These are phyloP conservation scores for Centella asiatica DNA, from an alignment of 129 eudicot species.

Conservation along the genomic window DNA sequence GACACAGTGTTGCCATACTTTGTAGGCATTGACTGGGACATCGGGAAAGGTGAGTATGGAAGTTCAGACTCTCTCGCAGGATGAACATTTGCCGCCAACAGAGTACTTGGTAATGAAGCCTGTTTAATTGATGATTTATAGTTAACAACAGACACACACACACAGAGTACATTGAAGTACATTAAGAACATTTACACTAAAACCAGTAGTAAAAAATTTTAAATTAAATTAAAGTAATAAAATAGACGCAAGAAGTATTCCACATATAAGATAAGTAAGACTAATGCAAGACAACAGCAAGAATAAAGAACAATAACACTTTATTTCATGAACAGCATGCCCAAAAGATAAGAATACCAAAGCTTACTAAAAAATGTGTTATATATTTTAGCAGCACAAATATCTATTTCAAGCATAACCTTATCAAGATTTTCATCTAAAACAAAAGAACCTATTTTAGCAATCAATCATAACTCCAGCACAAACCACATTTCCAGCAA, in stretches of 20 bases:
- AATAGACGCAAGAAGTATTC: not conserved
- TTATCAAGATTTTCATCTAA: too few relatives aligned
- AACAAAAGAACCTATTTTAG: too few relatives aligned
- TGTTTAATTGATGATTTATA: slow-evolving; percentile 35
- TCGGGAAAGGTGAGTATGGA: slow-evolving; percentile 68
- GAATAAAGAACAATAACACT: not conserved
- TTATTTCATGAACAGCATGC: not conserved
- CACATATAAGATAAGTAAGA: not conserved
- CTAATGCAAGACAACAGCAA: not conserved
- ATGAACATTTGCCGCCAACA: slow-evolving; percentile 61
- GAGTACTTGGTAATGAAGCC: slow-evolving; percentile 55
- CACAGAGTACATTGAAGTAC: not conserved
- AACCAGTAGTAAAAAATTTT: not conserved
- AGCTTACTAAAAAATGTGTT: too few relatives aligned
- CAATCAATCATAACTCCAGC: too few relatives aligned
- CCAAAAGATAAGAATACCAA: too few relatives aligned
- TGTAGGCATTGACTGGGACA: slow-evolving; percentile 51
- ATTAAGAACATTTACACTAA: not conserved
- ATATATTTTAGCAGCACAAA: too few relatives aligned
- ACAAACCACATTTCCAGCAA: too few relatives aligned
- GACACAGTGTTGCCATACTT: slow-evolving; percentile 58
- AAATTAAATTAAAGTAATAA: too few relatives aligned
- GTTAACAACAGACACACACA: not conserved
- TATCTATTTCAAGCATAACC: too few relatives aligned
- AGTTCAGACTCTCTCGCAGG: slow-evolving; percentile 69